Percentiles rank a stretch among this genome's conserved stretches.
These are phyloP conservation scores for Populus nigra DNA, from an alignment of 345 rosid species.

Conservation along the genomic window DNA sequence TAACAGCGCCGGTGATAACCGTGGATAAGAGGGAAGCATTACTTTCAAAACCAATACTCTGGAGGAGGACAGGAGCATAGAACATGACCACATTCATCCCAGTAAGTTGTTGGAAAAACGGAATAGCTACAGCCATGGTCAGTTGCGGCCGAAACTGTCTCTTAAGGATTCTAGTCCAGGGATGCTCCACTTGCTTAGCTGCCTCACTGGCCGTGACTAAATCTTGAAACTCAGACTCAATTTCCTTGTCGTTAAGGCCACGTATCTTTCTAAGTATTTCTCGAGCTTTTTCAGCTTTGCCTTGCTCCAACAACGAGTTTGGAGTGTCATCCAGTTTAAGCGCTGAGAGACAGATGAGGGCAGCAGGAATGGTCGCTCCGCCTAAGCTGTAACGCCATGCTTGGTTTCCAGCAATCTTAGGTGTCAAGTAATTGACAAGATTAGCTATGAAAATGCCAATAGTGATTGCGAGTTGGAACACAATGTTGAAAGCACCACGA, in stretches of 20 bases:
- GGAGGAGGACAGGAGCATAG: conserved; percentile 19
- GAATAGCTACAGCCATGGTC: conserved; percentile 9
- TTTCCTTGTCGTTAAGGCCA: background rate
- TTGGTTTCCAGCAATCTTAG: conserved; percentile 1
- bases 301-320: conserved; percentile 10
- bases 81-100: conserved; percentile 22
- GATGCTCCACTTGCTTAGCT: background rate
- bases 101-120: conserved; percentile 15
- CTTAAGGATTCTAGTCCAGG: conserved; percentile 1
- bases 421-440: conserved; percentile 39
- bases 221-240: conserved; percentile 13
- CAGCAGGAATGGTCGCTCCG: conserved; percentile 8
- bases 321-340: conserved; percentile 7
- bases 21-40: conserved; percentile 15
- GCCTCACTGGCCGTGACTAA: conserved; percentile 4
- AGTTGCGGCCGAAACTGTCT: conserved; percentile 18
- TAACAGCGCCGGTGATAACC: conserved; percentile 1
- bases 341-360: background rate
- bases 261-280: background rate
- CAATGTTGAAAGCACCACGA: conserved; percentile 49
- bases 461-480: conserved; percentile 68
- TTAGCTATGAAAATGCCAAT: conserved; percentile 66
- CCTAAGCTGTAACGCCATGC: conserved; percentile 15
- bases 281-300: conserved; percentile 2
- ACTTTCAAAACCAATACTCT: background rate